A percentile compares a stretch with the other conserved stretches of the same genome.
Conservation (phyloP, 2,329 filamentous ascomycete genomes). For the Fusarium concolor region DNA sequence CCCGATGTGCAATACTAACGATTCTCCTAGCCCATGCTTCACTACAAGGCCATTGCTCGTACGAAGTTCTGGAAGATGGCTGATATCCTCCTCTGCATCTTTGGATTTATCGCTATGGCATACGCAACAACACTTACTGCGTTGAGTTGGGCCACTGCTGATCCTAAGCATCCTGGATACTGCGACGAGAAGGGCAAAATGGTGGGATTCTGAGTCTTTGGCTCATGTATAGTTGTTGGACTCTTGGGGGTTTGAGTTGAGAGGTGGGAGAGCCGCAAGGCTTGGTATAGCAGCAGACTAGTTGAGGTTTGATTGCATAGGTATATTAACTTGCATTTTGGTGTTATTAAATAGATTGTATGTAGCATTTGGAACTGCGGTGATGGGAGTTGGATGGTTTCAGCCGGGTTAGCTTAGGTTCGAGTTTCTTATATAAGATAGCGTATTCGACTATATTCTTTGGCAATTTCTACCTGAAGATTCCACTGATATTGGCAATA, state of each 20-base stretch:
- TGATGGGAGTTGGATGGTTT: conserved; percentile 29
- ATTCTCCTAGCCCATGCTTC: conserved; percentile 81
- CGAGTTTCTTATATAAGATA: conserved; percentile 9
- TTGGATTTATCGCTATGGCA: conserved; percentile 87
- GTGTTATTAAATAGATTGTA: conserved; percentile 43
- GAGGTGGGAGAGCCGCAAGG: conserved; percentile 25
- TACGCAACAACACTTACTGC: conserved; percentile 92
- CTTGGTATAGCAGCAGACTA: conserved; percentile 11
- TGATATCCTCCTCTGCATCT: conserved; percentile 81
- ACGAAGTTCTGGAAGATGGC: conserved; percentile 73
- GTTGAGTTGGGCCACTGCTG: conserved; percentile 81
- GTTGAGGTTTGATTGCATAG: conserved; percentile 31
- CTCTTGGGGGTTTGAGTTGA: conserved; percentile 4
- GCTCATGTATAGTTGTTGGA: not conserved
- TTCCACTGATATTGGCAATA: conserved; percentile 14
- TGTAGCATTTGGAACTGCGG: conserved; percentile 29
- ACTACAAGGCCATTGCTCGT: conserved; percentile 83
- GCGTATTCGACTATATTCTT: not conserved
- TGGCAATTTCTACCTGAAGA: not conserved
- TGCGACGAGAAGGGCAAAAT: conserved; percentile 58
- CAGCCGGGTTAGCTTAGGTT: conserved; percentile 20
- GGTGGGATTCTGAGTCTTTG: conserved; percentile 25
- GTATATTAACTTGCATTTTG: conserved; percentile 38
- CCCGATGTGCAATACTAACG: conserved; percentile 46
- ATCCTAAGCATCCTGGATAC: conserved; percentile 62